Evolutionary conservation across 495 filamentous ascomycete genomes (phyloP), one percentile per base, ranked within the genome.

Genomic region (Lasiosphaeria miniovina): DNA sequence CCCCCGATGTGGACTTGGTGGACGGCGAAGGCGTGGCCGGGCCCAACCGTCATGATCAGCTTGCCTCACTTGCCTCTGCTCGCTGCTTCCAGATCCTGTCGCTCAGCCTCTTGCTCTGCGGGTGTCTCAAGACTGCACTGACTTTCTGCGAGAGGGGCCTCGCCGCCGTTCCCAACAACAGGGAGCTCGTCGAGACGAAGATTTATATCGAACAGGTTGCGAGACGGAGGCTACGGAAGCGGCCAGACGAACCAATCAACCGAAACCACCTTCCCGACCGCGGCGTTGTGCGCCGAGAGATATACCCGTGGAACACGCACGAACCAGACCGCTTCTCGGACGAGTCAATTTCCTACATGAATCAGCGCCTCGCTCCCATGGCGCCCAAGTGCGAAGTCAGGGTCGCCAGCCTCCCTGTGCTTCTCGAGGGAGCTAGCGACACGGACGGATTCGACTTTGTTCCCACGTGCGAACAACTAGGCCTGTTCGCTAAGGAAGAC

Each of bases 271-370:
- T 90, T 35, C 86, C 87, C 6, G 88, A 93, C 35, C 82, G 85
- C 62, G 91, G 92, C 3, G 78, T 82, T 58, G 92, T 91, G 43
- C 86, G 92, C 32, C 80, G 94, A 15, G 89, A 98, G 67, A 78
- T 96, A 14, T 98, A 98, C 71, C 90, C 92, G 12, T 98, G 94
- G 94, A 98, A 98, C 69, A 67, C 77, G 24, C 80, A 94, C 65
- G 95, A 98, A 67, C 92, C 91, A 0, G 86, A 98, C 70, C 84
- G 94, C 51, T 89, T 90, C 64, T 83, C 86, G 0, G 74, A 83
- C 5, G 83, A 88, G 58, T 88, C 84, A 3, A 72, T 98, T 15
- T 64, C 74, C 1, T 73, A 84, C 24, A 73, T 96, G 36, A 96
- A 96, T 68, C 65, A 74, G 36, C 72, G 84, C 61, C 77, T 96